These are phyloP conservation scores for Plasmodium knowlesi DNA, from an alignment of 169 alveolate genomes.

Conservation along the genomic window DNA sequence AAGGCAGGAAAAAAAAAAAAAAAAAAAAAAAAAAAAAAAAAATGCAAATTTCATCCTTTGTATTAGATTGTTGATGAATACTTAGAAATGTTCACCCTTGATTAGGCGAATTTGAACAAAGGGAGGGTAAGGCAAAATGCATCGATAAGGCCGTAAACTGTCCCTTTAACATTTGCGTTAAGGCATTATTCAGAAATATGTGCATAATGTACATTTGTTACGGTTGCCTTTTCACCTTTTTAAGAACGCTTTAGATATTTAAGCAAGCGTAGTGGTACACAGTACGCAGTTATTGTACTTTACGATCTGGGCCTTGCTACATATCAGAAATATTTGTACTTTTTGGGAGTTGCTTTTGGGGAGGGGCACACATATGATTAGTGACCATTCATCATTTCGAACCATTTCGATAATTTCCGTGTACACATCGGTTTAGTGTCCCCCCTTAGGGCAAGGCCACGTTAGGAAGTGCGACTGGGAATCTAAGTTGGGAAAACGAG, in stretches of 20 bases:
- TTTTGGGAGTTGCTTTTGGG: not conserved
- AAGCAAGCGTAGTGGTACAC: not conserved
- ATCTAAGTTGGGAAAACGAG: not conserved
- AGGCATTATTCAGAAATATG: not conserved
- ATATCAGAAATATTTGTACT: not conserved
- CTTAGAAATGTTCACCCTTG: conserved; percentile 1
- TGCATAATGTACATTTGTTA: not conserved
- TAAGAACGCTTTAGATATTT: not conserved
- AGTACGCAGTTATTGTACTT: not conserved
- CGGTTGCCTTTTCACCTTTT: not conserved
- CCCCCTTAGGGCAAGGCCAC: not conserved
- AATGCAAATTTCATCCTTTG: not conserved
- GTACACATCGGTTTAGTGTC: not conserved
- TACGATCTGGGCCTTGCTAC: not conserved
- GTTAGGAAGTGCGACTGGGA: not conserved
- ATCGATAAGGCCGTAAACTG: not conserved
- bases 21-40: not conserved
- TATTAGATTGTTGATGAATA: not conserved
- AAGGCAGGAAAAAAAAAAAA: not conserved
- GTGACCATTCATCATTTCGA: not conserved
- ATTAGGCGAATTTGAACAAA: not conserved
- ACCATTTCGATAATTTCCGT: not conserved
- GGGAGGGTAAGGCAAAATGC: not conserved
- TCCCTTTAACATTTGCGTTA: not conserved
- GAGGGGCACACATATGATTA: not conserved